These are phyloP conservation scores for Fusarium goolgardi DNA, from an alignment of 2,329 filamentous ascomycete genomes.

Conservation along the genomic window DNA sequence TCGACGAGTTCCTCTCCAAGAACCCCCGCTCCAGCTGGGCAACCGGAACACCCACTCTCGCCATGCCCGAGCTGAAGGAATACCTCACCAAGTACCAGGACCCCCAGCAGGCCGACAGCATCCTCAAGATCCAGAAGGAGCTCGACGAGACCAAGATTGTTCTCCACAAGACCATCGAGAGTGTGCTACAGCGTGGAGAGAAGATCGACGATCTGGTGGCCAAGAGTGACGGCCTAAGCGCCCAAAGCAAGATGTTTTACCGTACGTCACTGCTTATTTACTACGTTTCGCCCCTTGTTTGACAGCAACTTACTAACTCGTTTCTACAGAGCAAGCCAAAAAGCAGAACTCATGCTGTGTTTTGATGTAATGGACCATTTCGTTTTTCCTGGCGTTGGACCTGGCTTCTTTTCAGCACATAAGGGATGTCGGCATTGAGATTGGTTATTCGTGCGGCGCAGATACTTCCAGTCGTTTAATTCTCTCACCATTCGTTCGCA, in stretches of 20 bases:
- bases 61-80: constrained; percentile 80
- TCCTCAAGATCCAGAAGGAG: constrained; percentile 96
- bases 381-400: constrained; percentile 50
- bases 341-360: constrained; percentile 83
- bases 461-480: constrained; percentile 45
- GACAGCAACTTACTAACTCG: constrained; percentile 11
- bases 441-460: constrained; percentile 51
- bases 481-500: constrained; percentile 41
- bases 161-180: constrained; percentile 96
- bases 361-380: constrained; percentile 66
- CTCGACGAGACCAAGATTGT: constrained; percentile 98
- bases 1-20: constrained; percentile 86
- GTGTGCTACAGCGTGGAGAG: constrained; percentile 86
- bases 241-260: constrained; percentile 98
- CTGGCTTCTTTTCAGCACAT: constrained; percentile 48
- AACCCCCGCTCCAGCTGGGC: constrained; percentile 78
- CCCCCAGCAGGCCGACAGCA: constrained; percentile 87
- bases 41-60: constrained; percentile 63
- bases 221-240: constrained; percentile 91
- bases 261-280: constrained; percentile 61
- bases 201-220: constrained; percentile 95
- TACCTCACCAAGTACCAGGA: constrained; percentile 84
- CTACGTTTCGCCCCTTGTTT: not conserved
- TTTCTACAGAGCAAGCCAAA: constrained; percentile 70
- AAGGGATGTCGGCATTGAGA: constrained; percentile 47